These are phyloP conservation scores for Clavispora vitiphila DNA, from an alignment of 805 yeast species.

Conservation along the genomic window DNA sequence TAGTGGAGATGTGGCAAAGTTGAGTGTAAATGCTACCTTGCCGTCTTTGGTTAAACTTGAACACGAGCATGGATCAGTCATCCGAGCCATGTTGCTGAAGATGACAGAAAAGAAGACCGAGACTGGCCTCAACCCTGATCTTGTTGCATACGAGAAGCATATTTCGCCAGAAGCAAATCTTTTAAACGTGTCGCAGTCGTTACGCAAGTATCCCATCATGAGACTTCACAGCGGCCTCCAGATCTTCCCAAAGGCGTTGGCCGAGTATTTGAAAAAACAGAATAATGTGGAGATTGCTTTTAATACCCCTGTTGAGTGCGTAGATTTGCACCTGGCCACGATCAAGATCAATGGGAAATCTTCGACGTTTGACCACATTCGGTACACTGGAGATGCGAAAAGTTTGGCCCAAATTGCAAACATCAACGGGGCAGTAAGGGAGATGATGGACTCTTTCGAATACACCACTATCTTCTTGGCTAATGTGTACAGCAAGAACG, in stretches of 20 bases:
- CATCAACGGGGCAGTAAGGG: slow-evolving; percentile 4
- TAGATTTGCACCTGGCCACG: slow-evolving; percentile 17
- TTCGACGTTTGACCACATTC: slow-evolving; percentile 46
- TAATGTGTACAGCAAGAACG: slow-evolving; percentile 51
- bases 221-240: slow-evolving; percentile 54
- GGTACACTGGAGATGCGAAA: slow-evolving; percentile 53
- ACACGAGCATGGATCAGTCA: slow-evolving; percentile 51
- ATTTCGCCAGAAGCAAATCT: slow-evolving; percentile 41
- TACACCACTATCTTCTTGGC: slow-evolving; percentile 56
- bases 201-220: slow-evolving; percentile 60
- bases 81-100: slow-evolving; percentile 41
- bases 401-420: slow-evolving; percentile 2
- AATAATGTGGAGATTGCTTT: slow-evolving; percentile 40
- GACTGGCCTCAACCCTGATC: slow-evolving; percentile 5
- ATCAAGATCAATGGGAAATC: background rate
- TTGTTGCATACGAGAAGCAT: slow-evolving; percentile 33
- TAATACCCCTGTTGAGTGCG: slow-evolving; percentile 18
- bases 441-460: slow-evolving; percentile 15
- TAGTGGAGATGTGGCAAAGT: slow-evolving; percentile 60
- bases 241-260: slow-evolving; percentile 43
- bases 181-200: slow-evolving; percentile 23
- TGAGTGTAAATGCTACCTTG: slow-evolving; percentile 63
- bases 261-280: slow-evolving; percentile 28
- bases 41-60: slow-evolving; percentile 57
- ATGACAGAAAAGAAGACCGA: slow-evolving; percentile 11